Evolutionary conservation across 148 eudicot species (phyloP).

Genomic region (Vaccinium myrtillus): DNA sequence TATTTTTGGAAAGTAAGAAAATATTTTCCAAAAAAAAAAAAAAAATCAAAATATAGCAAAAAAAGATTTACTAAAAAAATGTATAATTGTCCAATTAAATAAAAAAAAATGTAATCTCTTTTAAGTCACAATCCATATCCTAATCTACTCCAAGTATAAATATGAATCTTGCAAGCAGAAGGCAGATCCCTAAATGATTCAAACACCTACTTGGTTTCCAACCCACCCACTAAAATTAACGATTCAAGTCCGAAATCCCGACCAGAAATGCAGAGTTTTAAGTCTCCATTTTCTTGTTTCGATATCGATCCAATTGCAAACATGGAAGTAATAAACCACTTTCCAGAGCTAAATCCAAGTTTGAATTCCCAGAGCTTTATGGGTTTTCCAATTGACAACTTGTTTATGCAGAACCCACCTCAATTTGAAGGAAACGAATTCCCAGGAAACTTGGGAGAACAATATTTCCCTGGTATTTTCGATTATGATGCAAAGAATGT

Average conservation of each 20-base stretch:
- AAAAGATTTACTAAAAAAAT: background rate
- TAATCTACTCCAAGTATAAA: background rate
- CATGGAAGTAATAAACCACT: conserved; percentile 43
- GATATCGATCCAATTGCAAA: conserved; percentile 38
- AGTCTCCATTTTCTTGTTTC: conserved; percentile 26
- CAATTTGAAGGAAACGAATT: conserved; percentile 29
- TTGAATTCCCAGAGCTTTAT: conserved; percentile 33
- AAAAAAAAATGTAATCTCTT: background rate
- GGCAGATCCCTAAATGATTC: background rate
- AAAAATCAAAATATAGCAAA: background rate
- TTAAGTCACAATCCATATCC: background rate
- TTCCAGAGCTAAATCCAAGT: conserved; percentile 30
- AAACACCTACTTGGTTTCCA: background rate
- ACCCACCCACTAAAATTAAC: background rate
- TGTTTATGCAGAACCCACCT: conserved; percentile 27
- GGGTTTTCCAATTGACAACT: conserved; percentile 42
- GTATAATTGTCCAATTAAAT: background rate
- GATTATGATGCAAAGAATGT: conserved; percentile 15
- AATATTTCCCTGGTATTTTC: conserved; percentile 18
- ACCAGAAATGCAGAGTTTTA: conserved; percentile 21
- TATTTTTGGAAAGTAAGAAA: background rate
- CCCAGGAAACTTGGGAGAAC: conserved; percentile 26
- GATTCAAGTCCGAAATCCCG: conserved; percentile 42
- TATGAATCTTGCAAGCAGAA: background rate
- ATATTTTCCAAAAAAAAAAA: background rate